Base-by-base conservation (phyloP, 1,284 basidiomycete genomes). In the Psilocybe mexicana region DNA sequence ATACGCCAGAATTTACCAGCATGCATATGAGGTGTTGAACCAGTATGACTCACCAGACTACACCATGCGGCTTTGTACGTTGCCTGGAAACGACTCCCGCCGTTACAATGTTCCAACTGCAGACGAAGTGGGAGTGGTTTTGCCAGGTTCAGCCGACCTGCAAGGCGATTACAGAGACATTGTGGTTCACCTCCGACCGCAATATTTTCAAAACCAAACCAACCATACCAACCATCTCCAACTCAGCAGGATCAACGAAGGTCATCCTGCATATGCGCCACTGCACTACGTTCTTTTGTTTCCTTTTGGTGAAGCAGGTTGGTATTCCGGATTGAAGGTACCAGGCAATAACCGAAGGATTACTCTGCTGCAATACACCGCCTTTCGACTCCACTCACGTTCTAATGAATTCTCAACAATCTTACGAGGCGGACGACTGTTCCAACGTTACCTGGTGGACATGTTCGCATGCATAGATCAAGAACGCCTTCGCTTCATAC, bases 371-470 rank as follows among this genome's bases (percentile, higher is more conserved):
- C 60, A 63, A 6, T 76, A 65, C 56, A 67, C 67, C 61, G 69
- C 74, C 3, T 76, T 71, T 55, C 63, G 66, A 0, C 54, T 79
- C 1, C 73, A 76, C 28, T 43, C 42, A 5, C 60, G 73, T 0
- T 48, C 10, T 1, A 53, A 58, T 35, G 67, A 73, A 50, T 68
- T 64, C 43, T 61, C 65, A 14, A 61, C 68, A 11, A 48, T 82
- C 2, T 67, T 80, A 12, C 71, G 64, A 14, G 74, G 68, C 52
- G 73, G 75, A 0, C 64, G 70, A 0, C 68, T 83, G 0, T 74
- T 82, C 38, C 74, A 78, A 48, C 73, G 78, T 14, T 78, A 73
- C 43, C 26, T 72, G 6, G 73, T 72, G 50, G 72, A 78, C 62
- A 71, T 66, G 24, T 76, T 66, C 67, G 74, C 57, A 3, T 40